Conservation (phyloP, 1,284 basidiomycete genomes). For the Anthracocystis setariae region DNA sequence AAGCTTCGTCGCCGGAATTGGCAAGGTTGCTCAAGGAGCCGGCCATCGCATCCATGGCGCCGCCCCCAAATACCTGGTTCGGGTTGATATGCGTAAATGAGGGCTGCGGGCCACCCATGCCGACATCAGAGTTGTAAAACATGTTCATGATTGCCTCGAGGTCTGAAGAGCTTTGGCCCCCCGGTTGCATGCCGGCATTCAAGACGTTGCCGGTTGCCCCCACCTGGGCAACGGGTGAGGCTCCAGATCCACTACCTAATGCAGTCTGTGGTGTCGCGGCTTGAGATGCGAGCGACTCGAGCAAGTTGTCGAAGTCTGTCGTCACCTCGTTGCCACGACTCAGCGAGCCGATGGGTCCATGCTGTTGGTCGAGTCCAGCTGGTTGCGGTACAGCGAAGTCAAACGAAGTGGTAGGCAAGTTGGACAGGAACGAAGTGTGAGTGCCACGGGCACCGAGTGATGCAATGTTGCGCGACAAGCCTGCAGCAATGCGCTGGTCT, state of each 20-base stretch:
- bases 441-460: slow-evolving; percentile 42
- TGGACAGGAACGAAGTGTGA: slow-evolving; percentile 33
- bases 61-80: slow-evolving; percentile 57
- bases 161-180: slow-evolving; percentile 37
- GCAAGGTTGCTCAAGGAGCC: slow-evolving; percentile 35
- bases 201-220: slow-evolving; percentile 4
- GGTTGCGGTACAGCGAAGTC: slow-evolving; percentile 56
- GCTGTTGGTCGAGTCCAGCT: slow-evolving; percentile 16
- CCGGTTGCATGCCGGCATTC: slow-evolving; percentile 10
- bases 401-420: slow-evolving; percentile 53
- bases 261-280: slow-evolving; percentile 40
- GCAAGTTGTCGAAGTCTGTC: slow-evolving; percentile 43
- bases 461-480: slow-evolving; percentile 62
- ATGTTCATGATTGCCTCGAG: slow-evolving; percentile 62
- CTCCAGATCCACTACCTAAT: slow-evolving; percentile 36
- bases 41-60: slow-evolving; percentile 22
- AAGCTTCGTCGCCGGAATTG: slow-evolving; percentile 51
- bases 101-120: slow-evolving; percentile 38
- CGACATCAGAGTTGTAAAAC: slow-evolving; percentile 61
- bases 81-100: slow-evolving; percentile 63
- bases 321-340: slow-evolving; percentile 11
- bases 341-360: slow-evolving; percentile 13
- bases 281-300: slow-evolving; percentile 45
- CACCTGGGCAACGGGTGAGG: slow-evolving; percentile 21
- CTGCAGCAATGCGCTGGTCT: slow-evolving; percentile 65